Conservation (phyloP, 352 stramenopile genomes). For the Phytophthora meadii region DNA sequence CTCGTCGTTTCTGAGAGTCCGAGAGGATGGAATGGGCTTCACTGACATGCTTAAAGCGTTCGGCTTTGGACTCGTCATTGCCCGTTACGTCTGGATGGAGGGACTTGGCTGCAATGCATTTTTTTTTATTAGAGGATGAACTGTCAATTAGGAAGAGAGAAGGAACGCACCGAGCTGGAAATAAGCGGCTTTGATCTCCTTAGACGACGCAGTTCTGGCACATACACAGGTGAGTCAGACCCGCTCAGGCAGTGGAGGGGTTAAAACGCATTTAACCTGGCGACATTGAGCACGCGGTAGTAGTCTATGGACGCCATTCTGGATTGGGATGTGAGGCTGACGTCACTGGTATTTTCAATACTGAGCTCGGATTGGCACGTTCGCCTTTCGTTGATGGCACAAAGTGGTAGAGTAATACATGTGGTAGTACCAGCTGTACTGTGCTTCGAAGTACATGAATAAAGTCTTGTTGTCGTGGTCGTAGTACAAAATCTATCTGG, state of each 20-base stretch:
- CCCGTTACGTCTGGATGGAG: conserved; percentile 88
- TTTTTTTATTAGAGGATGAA: background rate
- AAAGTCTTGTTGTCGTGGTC: conserved; percentile 17
- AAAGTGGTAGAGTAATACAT: conserved; percentile 4
- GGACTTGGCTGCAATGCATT: conserved; percentile 56
- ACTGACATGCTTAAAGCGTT: conserved; percentile 87
- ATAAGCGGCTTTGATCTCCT: conserved; percentile 87
- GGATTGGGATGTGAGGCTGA: conserved; percentile 1
- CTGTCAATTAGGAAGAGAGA: background rate
- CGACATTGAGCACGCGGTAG: conserved; percentile 82
- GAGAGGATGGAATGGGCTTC: conserved; percentile 84
- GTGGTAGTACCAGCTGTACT: too few species aligned
- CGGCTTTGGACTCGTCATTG: conserved; percentile 81
- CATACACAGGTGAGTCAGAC: conserved; percentile 7
- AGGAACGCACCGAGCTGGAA: conserved; percentile 63
- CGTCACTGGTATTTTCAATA: conserved; percentile 1
- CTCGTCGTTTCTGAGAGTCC: conserved; percentile 57
- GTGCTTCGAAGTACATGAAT: conserved; percentile 2
- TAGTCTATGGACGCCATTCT: conserved; percentile 62
- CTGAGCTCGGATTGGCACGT: background rate
- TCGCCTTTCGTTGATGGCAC: background rate
- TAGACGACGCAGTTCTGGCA: conserved; percentile 56
- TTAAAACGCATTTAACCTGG: conserved; percentile 42
- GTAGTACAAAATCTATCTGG: conserved; percentile 19
- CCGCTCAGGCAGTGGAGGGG: background rate